Conservation (phyloP, 169 alveolate genomes). For the Plasmodium billcollinsi region DNA sequence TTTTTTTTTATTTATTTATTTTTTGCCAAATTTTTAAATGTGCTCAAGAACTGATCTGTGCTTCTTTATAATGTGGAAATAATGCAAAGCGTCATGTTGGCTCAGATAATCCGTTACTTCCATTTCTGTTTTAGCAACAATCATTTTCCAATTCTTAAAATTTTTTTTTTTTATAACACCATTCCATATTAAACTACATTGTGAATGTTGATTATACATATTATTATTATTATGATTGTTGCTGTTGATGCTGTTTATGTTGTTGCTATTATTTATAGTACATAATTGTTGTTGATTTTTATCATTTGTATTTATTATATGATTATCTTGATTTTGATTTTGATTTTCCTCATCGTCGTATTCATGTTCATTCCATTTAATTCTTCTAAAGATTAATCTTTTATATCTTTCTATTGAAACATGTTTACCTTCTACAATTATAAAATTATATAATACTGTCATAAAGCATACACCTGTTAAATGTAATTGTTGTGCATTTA, state of each 20-base stretch:
- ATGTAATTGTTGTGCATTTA: slow-evolving; percentile 93
- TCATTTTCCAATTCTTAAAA: slow-evolving; percentile 84
- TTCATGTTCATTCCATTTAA: slow-evolving; percentile 84
- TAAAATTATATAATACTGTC: slow-evolving; percentile 52
- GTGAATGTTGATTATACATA: slow-evolving; percentile 28
- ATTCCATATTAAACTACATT: slow-evolving; percentile 88
- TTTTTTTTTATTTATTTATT: neutral
- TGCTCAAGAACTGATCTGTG: slow-evolving; percentile 40
- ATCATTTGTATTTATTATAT: no score
- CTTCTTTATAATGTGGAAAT: slow-evolving; percentile 54
- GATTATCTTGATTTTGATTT: neutral
- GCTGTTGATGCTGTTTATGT: neutral
- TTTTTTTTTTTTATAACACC: slow-evolving; percentile 85
- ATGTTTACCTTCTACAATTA: slow-evolving; percentile 78
- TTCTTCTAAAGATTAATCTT: slow-evolving; percentile 83
- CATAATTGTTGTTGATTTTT: no score
- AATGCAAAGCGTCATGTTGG: slow-evolving; percentile 63
- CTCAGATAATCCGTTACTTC: slow-evolving; percentile 54
- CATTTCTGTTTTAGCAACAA: slow-evolving; percentile 59
- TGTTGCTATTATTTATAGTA: no score
- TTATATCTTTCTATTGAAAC: slow-evolving; percentile 84
- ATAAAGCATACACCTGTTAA: slow-evolving; percentile 92
- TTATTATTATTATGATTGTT: slow-evolving; percentile 16
- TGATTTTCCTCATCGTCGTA: slow-evolving; percentile 41
- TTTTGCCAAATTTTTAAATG: neutral